phyloP scores from a whole-genome alignment of 305 asterid genomes.

The Stenogyne calaminthoides region DNA sequence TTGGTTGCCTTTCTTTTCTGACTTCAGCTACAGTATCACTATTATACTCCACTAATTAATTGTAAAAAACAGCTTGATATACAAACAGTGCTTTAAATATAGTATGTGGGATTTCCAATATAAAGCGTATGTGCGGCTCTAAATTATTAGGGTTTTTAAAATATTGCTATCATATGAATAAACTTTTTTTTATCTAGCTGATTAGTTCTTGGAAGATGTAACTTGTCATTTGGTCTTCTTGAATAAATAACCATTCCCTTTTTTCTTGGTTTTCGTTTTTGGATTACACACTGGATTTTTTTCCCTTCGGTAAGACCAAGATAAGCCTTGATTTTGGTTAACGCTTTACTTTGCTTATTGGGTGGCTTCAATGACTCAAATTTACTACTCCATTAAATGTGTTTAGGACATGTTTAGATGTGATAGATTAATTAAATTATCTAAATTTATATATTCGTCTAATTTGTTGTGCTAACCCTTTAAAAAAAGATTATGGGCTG shows the following conservation, averaged over 20 bases:
- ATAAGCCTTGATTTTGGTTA: not conserved
- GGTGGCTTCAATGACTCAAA: not conserved
- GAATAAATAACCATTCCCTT: not conserved
- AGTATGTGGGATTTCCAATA: not conserved
- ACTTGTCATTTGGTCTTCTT: not conserved
- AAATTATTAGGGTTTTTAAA: constrained; percentile 23
- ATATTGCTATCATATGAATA: constrained; percentile 21
- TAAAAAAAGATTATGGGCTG: no score
- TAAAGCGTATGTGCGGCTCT: not conserved
- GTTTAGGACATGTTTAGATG: not conserved
- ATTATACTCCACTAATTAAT: not conserved
- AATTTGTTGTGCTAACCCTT: not conserved
- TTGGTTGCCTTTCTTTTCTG: constrained; percentile 14
- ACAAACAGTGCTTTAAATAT: constrained; percentile 3
- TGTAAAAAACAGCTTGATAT: not conserved
- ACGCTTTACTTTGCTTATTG: not conserved
- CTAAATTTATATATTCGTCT: not conserved
- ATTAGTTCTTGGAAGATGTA: constrained; percentile 3
- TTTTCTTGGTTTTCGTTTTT: not conserved
- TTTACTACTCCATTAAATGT: not conserved
- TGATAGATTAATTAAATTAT: no score
- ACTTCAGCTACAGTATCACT: not conserved
- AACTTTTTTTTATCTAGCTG: not conserved
- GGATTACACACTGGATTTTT: not conserved
- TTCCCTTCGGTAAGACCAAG: not conserved